These are phyloP conservation scores for Phialophora expanda DNA, from an alignment of 2,329 filamentous ascomycete genomes.

Conservation along the genomic window DNA sequence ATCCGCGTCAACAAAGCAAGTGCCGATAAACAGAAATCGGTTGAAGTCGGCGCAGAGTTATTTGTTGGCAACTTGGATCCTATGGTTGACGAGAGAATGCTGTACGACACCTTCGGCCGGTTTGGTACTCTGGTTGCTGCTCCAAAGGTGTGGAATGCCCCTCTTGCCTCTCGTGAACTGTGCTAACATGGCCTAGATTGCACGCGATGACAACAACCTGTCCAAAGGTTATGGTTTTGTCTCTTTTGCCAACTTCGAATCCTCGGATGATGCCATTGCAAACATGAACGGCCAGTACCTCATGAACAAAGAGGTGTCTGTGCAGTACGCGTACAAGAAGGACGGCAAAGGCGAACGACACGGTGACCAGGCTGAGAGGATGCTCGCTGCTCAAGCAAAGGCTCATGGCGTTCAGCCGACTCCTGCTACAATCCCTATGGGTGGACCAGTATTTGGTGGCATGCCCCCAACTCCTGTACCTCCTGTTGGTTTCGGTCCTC, in stretches of 20 bases:
- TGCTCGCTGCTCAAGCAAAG: slow-evolving; percentile 88
- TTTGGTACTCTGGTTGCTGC: slow-evolving; percentile 84
- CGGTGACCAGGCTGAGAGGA: slow-evolving; percentile 89
- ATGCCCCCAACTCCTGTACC: slow-evolving; percentile 40
- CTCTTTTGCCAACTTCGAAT: slow-evolving; percentile 89
- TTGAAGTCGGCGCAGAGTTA: slow-evolving; percentile 93
- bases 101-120: slow-evolving; percentile 92
- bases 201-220: slow-evolving; percentile 83
- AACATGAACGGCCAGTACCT: slow-evolving; percentile 97
- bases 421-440: slow-evolving; percentile 68
- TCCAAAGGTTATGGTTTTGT: slow-evolving; percentile 98
- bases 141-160: slow-evolving; percentile 70
- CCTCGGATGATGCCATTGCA: slow-evolving; percentile 85
- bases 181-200: slow-evolving; percentile 57
- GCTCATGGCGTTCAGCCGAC: slow-evolving; percentile 90
- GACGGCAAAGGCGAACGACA: slow-evolving; percentile 97
- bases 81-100: slow-evolving; percentile 92
- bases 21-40: slow-evolving; percentile 91
- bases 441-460: slow-evolving; percentile 47
- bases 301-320: slow-evolving; percentile 93
- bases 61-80: slow-evolving; percentile 95
- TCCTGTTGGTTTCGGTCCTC: slow-evolving; percentile 50
- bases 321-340: slow-evolving; percentile 99
- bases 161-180: slow-evolving; percentile 3
- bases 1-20: slow-evolving; percentile 93